phyloP scores from a whole-genome alignment of 169 alveolate species.

The Amoebophrya sp. region DNA sequence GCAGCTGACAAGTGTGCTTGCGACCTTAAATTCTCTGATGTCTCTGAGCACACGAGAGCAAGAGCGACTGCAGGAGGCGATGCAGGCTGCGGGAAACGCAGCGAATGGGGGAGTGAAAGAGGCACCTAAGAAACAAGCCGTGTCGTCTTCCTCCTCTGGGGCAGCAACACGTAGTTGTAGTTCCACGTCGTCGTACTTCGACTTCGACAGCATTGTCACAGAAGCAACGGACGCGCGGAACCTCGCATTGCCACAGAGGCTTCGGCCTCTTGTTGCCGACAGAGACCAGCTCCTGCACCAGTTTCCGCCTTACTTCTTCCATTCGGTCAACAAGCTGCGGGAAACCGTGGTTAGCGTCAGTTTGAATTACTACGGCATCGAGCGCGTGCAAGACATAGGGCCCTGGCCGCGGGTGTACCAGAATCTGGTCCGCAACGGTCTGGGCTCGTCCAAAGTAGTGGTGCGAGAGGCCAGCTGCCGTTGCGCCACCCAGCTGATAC shows the following conservation, averaged over 20 bases:
- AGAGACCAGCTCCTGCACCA: neutral
- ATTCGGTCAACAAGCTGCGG: neutral
- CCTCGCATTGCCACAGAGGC: neutral
- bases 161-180: neutral
- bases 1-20: neutral
- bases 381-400: neutral
- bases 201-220: neutral
- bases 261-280: neutral
- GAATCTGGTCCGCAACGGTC: neutral
- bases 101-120: neutral
- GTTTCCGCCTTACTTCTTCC: slow-evolving; percentile 26
- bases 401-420: slow-evolving; percentile 1
- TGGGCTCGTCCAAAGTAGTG: neutral
- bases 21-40: neutral
- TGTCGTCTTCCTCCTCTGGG: neutral
- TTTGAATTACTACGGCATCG: neutral
- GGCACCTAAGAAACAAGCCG: neutral
- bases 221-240: neutral
- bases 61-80: neutral
- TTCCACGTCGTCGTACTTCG: neutral
- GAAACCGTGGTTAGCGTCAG: neutral
- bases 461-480: slow-evolving; percentile 13
- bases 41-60: neutral
- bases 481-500: neutral
- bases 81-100: neutral